Evolutionary conservation across 2,329 filamentous ascomycete species (phyloP).

Genomic region (Kalmusia sp.): DNA sequence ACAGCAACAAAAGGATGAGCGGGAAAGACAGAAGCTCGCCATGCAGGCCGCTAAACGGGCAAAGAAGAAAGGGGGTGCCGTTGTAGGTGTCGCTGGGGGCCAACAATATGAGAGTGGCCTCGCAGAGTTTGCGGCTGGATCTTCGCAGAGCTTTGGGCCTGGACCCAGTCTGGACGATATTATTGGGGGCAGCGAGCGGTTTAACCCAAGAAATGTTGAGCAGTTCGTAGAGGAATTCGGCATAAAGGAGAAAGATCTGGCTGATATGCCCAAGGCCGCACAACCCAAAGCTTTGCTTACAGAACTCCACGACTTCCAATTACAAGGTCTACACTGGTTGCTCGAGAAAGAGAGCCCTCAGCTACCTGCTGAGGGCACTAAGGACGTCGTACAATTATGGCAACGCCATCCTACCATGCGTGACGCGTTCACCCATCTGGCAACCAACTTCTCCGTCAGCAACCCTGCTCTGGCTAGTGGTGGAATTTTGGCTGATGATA

Average conservation of each 20-base stretch:
- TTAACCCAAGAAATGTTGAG: conserved; percentile 70
- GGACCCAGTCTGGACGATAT: conserved; percentile 67
- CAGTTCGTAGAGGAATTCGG: conserved; percentile 75
- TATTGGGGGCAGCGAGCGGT: conserved; percentile 68
- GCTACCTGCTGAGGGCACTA: conserved; percentile 65
- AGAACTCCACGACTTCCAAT: conserved; percentile 77
- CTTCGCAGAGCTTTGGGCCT: conserved; percentile 35
- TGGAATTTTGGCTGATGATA: conserved; percentile 88
- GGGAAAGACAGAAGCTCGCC: conserved; percentile 59
- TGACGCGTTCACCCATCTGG: conserved; percentile 69
- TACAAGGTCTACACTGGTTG: conserved; percentile 82
- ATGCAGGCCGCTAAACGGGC: conserved; percentile 41
- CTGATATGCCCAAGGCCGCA: conserved; percentile 73
- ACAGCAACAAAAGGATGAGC: conserved; percentile 59
- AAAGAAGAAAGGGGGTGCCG: conserved; percentile 43
- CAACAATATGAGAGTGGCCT: conserved; percentile 38
- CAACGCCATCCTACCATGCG: conserved; percentile 56
- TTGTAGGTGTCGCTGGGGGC: conserved; percentile 31
- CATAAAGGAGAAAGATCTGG: conserved; percentile 72
- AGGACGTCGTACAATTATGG: conserved; percentile 79
- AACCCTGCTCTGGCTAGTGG: conserved; percentile 74
- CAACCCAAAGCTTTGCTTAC: conserved; percentile 72
- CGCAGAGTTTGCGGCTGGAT: conserved; percentile 33
- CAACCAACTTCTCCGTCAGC: conserved; percentile 70
- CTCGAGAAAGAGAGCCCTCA: conserved; percentile 74